These are phyloP conservation scores for Nakazawaea molendinolei DNA, from an alignment of 805 yeast species.

Conservation along the genomic window DNA sequence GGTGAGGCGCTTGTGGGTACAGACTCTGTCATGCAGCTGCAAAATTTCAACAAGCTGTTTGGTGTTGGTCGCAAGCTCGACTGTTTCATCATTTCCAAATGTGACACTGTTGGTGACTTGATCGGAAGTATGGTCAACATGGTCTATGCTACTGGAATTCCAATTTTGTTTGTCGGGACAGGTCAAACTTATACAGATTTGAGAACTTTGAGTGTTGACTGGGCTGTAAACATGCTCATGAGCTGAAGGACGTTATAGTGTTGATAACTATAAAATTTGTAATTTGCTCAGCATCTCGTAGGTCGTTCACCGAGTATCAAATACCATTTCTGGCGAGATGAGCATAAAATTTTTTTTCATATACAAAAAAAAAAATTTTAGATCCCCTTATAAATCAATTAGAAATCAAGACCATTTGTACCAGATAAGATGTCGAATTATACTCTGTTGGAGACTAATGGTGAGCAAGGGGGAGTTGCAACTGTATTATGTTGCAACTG, in stretches of 20 bases:
- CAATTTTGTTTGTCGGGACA: slow-evolving; percentile 90
- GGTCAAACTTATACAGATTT: slow-evolving; percentile 97
- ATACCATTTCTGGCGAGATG: background rate
- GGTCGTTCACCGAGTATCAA: background rate
- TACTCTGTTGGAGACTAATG: slow-evolving; percentile 34
- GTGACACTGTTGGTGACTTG: slow-evolving; percentile 96
- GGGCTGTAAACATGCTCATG: slow-evolving; percentile 87
- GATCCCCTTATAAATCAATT: no score
- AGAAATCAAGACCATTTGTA: background rate
- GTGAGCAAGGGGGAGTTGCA: slow-evolving; percentile 40
- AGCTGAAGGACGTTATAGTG: slow-evolving; percentile 14
- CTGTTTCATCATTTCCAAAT: slow-evolving; percentile 87
- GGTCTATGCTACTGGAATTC: slow-evolving; percentile 95
- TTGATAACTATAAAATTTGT: background rate
- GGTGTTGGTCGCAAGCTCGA: slow-evolving; percentile 78
- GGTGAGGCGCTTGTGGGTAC: slow-evolving; percentile 98
- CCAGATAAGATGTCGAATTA: slow-evolving; percentile 35
- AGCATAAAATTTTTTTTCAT: background rate
- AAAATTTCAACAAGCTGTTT: slow-evolving; percentile 87
- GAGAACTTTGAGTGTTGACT: slow-evolving; percentile 80
- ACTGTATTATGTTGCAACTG: slow-evolving; percentile 97
- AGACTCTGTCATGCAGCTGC: slow-evolving; percentile 93
- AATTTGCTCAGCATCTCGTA: no score
- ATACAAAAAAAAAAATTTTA: no score
- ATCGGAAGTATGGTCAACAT: slow-evolving; percentile 95